Base-by-base conservation (phyloP, 257 asterid species). In the Ballota nigra region DNA sequence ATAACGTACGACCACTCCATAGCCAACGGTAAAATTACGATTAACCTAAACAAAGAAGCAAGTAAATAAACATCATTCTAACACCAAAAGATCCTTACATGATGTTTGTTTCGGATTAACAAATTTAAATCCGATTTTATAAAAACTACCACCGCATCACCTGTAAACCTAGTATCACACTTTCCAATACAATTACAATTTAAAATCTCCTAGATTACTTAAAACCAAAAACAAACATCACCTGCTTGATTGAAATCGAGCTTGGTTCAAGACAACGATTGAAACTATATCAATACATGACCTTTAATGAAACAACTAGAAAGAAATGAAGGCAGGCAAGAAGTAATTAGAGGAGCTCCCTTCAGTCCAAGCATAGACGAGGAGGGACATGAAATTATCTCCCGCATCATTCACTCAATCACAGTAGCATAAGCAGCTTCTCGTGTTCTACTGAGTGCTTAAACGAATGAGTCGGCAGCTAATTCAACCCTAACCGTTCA, bases 341-440 rank as follows among this genome's bases (percentile, higher is more conserved):
- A 5, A 71, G 84, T 55, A 77, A 43, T 43, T 4, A 82, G 89
- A 89, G 96, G 97, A 93, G 96, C 96, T 92, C 96, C 96, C 96
- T 89, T 92, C 96, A 86, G 96, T 89, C 96, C 96, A 89, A 89
- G 88, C 92, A 88, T 73, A 72, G 96, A 85, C 77, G 80, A 86
- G 87, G 87, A 79, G 85, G 90, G 86, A 79, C 71, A 70, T 84
- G 84, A 86, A 88, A 90, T 83, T 90, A 85, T 88, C 98, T 90
- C 98, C 98, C 97, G 97, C 95, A 81, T 92, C 98, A 92, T 92
- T 88, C 96, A 87, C 85, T 88, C 98, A 90, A 81, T 79, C 98
- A 86, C 91, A 84, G 88, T 86, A 90, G 93, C 83, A 75, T 65
- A 63, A 81, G 24, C 49, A 81, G 24, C 49, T 16, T 2, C 69